Base-by-base conservation (phyloP, 164 flowering plant species). In the Dillenia turbinata region DNA sequence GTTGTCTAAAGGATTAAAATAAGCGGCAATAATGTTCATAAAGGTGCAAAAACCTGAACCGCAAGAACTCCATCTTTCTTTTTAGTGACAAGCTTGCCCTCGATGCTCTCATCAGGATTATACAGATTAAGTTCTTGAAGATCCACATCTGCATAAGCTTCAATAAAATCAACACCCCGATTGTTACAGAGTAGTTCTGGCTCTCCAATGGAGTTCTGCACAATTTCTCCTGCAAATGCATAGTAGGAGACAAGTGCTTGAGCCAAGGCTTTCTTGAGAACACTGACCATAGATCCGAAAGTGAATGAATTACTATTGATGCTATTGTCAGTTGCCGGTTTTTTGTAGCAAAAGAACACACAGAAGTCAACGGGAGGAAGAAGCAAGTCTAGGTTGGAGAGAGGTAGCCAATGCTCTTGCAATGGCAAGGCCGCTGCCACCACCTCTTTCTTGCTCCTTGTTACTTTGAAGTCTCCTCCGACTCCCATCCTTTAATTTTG, bases 371-470 rank as follows among this genome's bases (percentile, higher is more conserved):
- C 14, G 0, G 80, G 76, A 4, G 86, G 86, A 13, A 82, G 60
- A 5, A 79, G 55, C 64, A 79, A 46, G 62, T 82, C 86, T 12
- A 82, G 79, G 65, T 82, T 82, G 2, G 86, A 82, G 14, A 73
- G 73, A 0, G 82, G 80, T 17, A 81, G 69, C 76, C 78, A 65
- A 47, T 66, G 75, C 19, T 77, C 81, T 15, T 72, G 83, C 60
- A 75, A 10, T 1, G 85, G 81, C 57, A 79, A 47, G 40, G 49
- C 66, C 16, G 85, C 69, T 6, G 75, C 66, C 51, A 81, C 72
- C 9, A 68, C 69, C 57, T 78, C 80, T 9, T 64, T 70, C 44
- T 33, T 56, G 17, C 19, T 60, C 17, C 70, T 55, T 1, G 54
- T 59, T 13, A 81, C 77, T n/a, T 24, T 43, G 19, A 69, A 74